Percentiles rank a stretch among this genome's conserved stretches.
These are phyloP conservation scores for Coemansia sp. DNA, from an alignment of 192 early-diverging fungal genomes.

Conservation along the genomic window DNA sequence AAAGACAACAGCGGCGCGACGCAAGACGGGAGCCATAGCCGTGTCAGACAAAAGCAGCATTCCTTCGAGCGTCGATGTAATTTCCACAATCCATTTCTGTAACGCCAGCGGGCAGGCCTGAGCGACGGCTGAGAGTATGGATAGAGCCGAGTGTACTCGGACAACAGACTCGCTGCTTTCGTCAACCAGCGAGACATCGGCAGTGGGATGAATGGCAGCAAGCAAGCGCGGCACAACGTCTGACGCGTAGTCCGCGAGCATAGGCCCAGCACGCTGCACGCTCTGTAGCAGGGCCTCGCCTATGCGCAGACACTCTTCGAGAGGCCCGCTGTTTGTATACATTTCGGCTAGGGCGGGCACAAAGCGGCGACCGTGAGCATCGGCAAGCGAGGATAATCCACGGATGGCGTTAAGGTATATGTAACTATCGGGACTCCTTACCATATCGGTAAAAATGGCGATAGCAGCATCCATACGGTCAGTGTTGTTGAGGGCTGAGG, in stretches of 20 bases:
- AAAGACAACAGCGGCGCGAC: conserved; percentile 73
- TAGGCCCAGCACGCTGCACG: conserved; percentile 77
- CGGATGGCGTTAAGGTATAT: conserved; percentile 93
- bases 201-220: conserved; percentile 27
- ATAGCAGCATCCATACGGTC: conserved; percentile 68
- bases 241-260: conserved; percentile 69
- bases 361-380: conserved; percentile 72
- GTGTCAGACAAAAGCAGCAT: conserved; percentile 60
- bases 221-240: conserved; percentile 43
- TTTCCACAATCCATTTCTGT: conserved; percentile 63
- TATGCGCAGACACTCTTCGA: conserved; percentile 77
- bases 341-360: conserved; percentile 68
- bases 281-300: conserved; percentile 91
- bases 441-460: conserved; percentile 76
- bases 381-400: conserved; percentile 79
- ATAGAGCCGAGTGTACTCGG: conserved; percentile 63
- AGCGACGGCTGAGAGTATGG: conserved; percentile 67
- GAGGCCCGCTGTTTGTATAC: conserved; percentile 57
- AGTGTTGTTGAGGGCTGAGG: conserved; percentile 56
- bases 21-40: conserved; percentile 57
- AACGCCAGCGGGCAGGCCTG: conserved; percentile 75
- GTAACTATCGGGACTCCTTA: conserved; percentile 83
- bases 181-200: neutral
- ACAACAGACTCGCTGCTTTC: conserved; percentile 30
- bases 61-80: conserved; percentile 69